Evolutionary conservation across 768 basidiomycete species (phyloP), one percentile per base, ranked within the genome.

Genomic region (Mycena epipterygia): DNA sequence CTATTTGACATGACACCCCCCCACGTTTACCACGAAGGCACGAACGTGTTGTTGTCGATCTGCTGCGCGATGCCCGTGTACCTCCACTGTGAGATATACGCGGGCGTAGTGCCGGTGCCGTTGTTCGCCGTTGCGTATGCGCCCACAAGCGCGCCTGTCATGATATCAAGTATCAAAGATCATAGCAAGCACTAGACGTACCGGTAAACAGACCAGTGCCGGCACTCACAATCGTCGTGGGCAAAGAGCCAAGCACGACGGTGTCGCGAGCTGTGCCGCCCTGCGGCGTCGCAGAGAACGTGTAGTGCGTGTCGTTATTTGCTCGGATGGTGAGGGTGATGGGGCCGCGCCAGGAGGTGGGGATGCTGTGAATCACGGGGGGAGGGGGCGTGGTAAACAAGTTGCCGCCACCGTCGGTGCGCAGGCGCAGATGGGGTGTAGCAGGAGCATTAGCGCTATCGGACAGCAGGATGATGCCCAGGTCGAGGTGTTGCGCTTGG

Each of bases 111-210:
- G 29, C 68, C 68, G 5, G 62, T 64, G 56, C 68, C 68, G 32
- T 70, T 64, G 57, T 70, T 70, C 27, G 62, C 55, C 29, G 68
- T 70, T 56, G 63, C 68, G 33, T 70, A 70, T 16, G 68, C 68
- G 48, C 68, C 68, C 17, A 64, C 41, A 33, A 64, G 55, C 33
- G 68, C 52, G 44, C 68, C 68, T 70, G 42, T 32, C 44, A 58
- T 39, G 14, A 53, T 7, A 46, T 56, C 44, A 39, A 63, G 9
- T 46, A 63, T 62, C 53, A 55, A 63, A 39, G 23, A 44, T 53
- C 39, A 42, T 39, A 58, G 56, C 56, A 33, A 57, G n/a, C n/a
- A n/a, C 9, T 14, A 39, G 41, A 44, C 62, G 12, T 42, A 64
- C 68, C 68, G 32, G 63, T 70, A 59, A 70, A 70, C 35, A 55